Evolutionary conservation across 1,139 yeast species (phyloP).

Genomic region (Taiozyma sp.): DNA sequence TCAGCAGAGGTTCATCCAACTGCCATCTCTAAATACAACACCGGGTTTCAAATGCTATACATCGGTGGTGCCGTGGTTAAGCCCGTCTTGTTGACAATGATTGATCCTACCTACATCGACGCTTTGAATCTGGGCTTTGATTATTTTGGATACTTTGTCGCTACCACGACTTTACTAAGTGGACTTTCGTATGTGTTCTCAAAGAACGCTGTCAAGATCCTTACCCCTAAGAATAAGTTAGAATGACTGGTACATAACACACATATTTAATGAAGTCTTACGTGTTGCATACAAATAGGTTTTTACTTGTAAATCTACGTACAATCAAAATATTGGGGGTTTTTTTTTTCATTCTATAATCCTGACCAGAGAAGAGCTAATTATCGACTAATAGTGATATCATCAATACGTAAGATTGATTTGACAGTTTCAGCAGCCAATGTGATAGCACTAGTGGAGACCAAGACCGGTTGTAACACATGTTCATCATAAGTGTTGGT

Average conservation of each 20-base stretch:
- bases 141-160: conserved; percentile 56
- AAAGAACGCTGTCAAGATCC: conserved; percentile 56
- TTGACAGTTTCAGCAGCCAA: conserved; percentile 96
- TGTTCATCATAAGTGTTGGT: conserved; percentile 90
- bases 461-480: conserved; percentile 93
- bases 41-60: conserved; percentile 88
- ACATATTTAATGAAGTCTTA: not conserved
- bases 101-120: conserved; percentile 12
- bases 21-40: conserved; percentile 79
- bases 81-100: conserved; percentile 44
- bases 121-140: conserved; percentile 19
- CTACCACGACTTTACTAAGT: conserved; percentile 70
- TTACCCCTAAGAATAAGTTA: conserved; percentile 20
- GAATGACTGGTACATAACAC: not conserved
- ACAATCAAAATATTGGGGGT: not conserved
- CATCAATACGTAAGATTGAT: conserved; percentile 92
- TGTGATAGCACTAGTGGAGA: conserved; percentile 87
- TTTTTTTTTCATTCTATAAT: not conserved
- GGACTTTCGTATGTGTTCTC: conserved; percentile 73
- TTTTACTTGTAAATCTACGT: not conserved
- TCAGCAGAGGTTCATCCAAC: conserved; percentile 90
- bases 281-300: not conserved
- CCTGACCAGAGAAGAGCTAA: not conserved
- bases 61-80: conserved; percentile 68
- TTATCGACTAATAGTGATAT: conserved; percentile 77